Percentiles rank a stretch among this genome's conserved stretches.
These are phyloP conservation scores for Flaveria trinervia DNA, from an alignment of 129 eudicot species.

Conservation along the genomic window DNA sequence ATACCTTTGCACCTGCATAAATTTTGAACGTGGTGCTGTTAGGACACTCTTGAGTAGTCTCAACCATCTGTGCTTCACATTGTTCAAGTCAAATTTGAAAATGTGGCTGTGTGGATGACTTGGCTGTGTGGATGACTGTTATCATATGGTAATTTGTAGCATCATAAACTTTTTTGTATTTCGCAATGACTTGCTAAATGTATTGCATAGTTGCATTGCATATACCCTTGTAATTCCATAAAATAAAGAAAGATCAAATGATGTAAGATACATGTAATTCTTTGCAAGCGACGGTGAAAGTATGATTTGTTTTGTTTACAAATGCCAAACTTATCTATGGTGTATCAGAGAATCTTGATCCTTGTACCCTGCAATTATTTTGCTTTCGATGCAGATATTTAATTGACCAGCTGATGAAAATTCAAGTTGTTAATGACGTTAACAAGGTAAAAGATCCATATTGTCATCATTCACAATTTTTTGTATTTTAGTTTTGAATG, in stretches of 20 bases:
- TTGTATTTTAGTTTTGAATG: neutral
- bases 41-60: neutral
- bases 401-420: constrained; percentile 81
- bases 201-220: neutral
- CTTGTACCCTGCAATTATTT: constrained; percentile 6
- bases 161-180: neutral
- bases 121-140: too few relatives aligned
- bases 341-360: neutral
- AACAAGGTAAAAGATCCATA: constrained; percentile 64
- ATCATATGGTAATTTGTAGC: constrained; percentile 5
- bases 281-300: neutral
- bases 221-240: constrained; percentile 9
- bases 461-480: neutral
- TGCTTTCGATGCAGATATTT: constrained; percentile 57
- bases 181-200: neutral
- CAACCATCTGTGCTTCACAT: constrained; percentile 10
- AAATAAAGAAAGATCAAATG: neutral
- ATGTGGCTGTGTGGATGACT: constrained; percentile 3
- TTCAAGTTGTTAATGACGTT: constrained; percentile 81
- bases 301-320: neutral
- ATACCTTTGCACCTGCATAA: constrained; percentile 4
- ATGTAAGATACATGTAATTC: constrained; percentile 1
- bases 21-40: constrained; percentile 1
- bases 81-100: neutral
- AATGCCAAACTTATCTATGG: neutral